These are phyloP conservation scores for Corylus avellana DNA, from an alignment of 306 rosid species.

Conservation along the genomic window DNA sequence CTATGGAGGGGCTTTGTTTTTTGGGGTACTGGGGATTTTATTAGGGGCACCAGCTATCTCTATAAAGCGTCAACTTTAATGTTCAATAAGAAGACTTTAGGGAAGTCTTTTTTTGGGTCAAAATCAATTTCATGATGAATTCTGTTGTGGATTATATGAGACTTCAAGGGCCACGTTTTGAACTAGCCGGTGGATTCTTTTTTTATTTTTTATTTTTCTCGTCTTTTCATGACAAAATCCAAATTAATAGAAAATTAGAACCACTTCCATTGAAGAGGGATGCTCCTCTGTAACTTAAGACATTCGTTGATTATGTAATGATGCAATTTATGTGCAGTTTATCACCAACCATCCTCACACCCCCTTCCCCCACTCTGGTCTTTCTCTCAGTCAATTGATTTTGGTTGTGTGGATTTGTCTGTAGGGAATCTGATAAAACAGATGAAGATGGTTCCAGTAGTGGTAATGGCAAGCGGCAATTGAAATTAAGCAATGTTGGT, in stretches of 20 bases:
- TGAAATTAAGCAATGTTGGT: conserved; percentile 73
- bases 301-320: background rate
- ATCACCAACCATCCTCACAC: background rate
- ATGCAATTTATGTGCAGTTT: background rate
- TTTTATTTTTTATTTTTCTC: background rate
- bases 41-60: background rate
- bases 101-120: background rate
- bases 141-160: background rate
- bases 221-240: background rate
- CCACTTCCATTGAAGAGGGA: background rate
- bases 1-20: background rate
- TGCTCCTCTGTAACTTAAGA: background rate
- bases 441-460: conserved; percentile 56
- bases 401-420: conserved; percentile 14
- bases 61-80: background rate
- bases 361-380: conserved; percentile 1
- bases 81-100: background rate
- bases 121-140: background rate
- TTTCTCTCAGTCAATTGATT: conserved; percentile 17
- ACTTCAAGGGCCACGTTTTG: background rate
- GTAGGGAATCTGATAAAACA: conserved; percentile 69
- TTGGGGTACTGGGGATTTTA: background rate
- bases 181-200: background rate
- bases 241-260: background rate
- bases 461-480: conserved; percentile 60